A percentile compares a stretch with the other conserved stretches of the same genome.
Conservation (phyloP, 1,284 basidiomycete species). For the Gomphus sp. region DNA sequence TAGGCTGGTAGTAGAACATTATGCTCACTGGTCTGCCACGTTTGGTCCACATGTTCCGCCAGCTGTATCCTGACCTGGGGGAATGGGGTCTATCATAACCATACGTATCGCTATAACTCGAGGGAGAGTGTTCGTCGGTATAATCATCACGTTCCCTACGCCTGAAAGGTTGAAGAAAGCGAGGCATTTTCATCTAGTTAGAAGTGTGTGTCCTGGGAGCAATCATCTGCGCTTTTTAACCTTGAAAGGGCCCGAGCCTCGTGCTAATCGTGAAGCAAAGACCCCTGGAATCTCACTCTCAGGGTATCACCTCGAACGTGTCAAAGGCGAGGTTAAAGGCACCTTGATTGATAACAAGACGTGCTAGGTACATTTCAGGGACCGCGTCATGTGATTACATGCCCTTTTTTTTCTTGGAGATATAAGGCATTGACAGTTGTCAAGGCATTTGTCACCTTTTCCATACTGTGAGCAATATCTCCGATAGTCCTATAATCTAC, state of each 20-base stretch:
- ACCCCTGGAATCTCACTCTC: background rate
- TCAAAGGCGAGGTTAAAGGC: background rate
- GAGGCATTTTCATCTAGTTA: constrained; percentile 3
- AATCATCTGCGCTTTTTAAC: background rate
- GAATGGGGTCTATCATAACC: background rate
- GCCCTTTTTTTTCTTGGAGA: background rate
- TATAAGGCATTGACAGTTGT: background rate
- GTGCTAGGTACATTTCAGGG: background rate
- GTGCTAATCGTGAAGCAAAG: background rate
- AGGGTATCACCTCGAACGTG: background rate
- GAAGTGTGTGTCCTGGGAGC: background rate
- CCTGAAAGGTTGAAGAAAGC: constrained; percentile 7
- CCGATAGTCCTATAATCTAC: constrained; percentile 45
- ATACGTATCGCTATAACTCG: background rate
- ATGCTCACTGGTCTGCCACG: background rate
- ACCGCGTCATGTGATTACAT: background rate
- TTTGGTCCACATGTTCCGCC: background rate
- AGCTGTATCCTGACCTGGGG: constrained; percentile 1
- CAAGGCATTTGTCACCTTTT: constrained; percentile 55
- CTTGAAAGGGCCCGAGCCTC: background rate
- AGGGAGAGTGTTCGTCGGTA: background rate
- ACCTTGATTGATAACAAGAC: background rate
- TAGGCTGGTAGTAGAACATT: background rate
- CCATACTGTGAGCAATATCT: constrained; percentile 60
- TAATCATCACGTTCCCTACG: constrained; percentile 5